A percentile compares a stretch with the other conserved stretches of the same genome.
phyloP scores from a whole-genome alignment of 1,284 basidiomycete genomes.

The Ustilago sp. region DNA sequence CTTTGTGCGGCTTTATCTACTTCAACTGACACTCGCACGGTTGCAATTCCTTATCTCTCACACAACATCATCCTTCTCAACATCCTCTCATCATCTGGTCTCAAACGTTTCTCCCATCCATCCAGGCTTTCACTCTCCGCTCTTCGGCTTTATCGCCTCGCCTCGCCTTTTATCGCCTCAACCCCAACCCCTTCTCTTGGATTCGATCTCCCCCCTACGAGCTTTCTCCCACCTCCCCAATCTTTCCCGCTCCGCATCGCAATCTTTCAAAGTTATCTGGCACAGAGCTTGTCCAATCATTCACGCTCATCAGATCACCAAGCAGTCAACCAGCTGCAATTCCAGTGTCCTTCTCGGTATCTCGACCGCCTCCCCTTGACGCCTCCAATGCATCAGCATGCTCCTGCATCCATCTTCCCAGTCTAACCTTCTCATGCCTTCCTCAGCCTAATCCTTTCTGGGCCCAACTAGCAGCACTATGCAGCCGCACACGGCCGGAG shows the following conservation, averaged over 20 bases:
- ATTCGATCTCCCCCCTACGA: neutral
- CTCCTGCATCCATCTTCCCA: neutral
- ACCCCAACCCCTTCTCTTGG: neutral
- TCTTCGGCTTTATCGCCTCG: neutral
- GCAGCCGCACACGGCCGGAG: neutral
- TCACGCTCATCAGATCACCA: constrained; percentile 2
- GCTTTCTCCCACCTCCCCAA: neutral
- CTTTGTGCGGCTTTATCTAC: no score
- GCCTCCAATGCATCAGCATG: constrained; percentile 6
- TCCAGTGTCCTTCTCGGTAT: neutral
- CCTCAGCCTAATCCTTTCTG: neutral
- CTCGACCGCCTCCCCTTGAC: neutral
- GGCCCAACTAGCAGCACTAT: neutral
- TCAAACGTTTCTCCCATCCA: constrained; percentile 1
- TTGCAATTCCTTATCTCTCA: no score
- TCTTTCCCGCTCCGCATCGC: neutral
- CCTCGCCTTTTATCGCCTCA: neutral
- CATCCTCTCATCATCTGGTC: neutral
- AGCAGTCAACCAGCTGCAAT: neutral
- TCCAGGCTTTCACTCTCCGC: neutral
- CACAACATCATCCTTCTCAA: neutral
- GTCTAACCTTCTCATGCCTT: neutral
- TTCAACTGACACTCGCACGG: no score
- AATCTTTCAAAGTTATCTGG: constrained; percentile 3
- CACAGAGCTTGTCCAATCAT: constrained; percentile 4